phyloP scores from a whole-genome alignment of 768 basidiomycete species.

The Rhizopogon roseolus region DNA sequence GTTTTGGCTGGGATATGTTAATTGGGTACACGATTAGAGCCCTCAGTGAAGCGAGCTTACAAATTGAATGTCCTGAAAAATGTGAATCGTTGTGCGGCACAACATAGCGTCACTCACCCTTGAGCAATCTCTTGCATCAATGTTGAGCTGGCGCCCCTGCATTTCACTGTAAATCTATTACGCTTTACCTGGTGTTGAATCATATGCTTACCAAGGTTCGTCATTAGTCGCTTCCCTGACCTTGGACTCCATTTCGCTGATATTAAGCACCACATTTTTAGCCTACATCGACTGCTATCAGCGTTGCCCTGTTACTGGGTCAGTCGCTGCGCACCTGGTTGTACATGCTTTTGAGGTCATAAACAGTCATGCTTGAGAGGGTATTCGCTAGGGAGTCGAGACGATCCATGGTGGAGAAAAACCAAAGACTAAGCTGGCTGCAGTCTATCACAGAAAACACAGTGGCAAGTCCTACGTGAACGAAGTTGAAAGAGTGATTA shows the following conservation, averaged over 20 bases:
- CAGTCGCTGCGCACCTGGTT: slow-evolving; percentile 60
- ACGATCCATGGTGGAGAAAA: slow-evolving; percentile 60
- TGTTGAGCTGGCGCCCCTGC: slow-evolving; percentile 95
- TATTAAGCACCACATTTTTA: slow-evolving; percentile 93
- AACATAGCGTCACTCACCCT: slow-evolving; percentile 53
- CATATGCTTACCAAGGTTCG: slow-evolving; percentile 84
- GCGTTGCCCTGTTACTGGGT: background rate
- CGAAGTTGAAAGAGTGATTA: background rate
- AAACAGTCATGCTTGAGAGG: slow-evolving; percentile 80
- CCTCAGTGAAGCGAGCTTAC: slow-evolving; percentile 42
- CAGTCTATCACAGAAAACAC: background rate
- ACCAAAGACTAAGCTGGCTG: slow-evolving; percentile 1
- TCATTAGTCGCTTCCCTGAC: slow-evolving; percentile 97
- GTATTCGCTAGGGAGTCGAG: slow-evolving; percentile 70
- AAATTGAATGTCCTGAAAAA: slow-evolving; percentile 88
- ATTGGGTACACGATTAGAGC: background rate
- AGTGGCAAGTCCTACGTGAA: background rate
- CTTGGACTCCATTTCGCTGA: slow-evolving; percentile 96
- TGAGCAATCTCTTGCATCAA: slow-evolving; percentile 98
- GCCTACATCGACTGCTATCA: slow-evolving; percentile 46
- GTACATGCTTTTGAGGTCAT: slow-evolving; percentile 93
- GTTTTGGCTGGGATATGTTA: slow-evolving; percentile 60
- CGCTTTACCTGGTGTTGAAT: background rate
- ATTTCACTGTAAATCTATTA: slow-evolving; percentile 3
- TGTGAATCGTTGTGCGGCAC: slow-evolving; percentile 6